Base-by-base conservation (phyloP, 192 early-diverging fungal genomes). In the Dissophora ornata region DNA sequence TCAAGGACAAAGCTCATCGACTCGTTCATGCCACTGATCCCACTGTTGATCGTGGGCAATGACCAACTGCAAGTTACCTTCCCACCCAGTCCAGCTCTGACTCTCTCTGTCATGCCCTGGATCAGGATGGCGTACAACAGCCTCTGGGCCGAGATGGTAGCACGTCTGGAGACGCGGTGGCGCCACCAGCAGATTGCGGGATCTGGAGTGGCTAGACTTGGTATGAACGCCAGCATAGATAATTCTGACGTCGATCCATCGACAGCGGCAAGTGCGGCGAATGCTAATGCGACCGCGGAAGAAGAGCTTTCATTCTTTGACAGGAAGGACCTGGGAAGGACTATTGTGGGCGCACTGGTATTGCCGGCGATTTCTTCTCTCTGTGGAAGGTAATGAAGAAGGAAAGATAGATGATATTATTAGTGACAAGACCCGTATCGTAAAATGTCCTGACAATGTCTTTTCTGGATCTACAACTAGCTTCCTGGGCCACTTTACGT, bases 291-390 rank as follows among this genome's bases (percentile, higher is more conserved):
- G n/a, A 73, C 25, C 18, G 53, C 58, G 61, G 79, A 82, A 62
- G 87, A 89, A 25, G 81, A 86, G 3, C 79, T 87, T 5, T 83
- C 88, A 47, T 82, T 87, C 12, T 71, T 86, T 36, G 87, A 86
- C 42, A 74, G 84, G 16, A 74, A 78, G 18, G 80, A 83, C 57
- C 49, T 90, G 21, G 85, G 87, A 22, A 79, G 86, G 13, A 89
- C 83, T 2, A 86, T 90, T 36, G 84, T 90, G 10, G 87, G 89
- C 46, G 87, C 89, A 19, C 67, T 92, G 19, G 62, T 88, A 34
- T 84, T 90, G 62, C 90, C 90, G n/a, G 83, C 81, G 16, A 86
- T 90, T 24, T 89, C 87, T n/a, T 86, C 87, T 1, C 65, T 86
- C 34, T 79, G 88, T 30, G 90, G 90, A 79, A 81, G 84, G 82